Base-by-base conservation (phyloP, 2,329 filamentous ascomycete species). In the Ophiocordyceps camponoti-floridani region DNA sequence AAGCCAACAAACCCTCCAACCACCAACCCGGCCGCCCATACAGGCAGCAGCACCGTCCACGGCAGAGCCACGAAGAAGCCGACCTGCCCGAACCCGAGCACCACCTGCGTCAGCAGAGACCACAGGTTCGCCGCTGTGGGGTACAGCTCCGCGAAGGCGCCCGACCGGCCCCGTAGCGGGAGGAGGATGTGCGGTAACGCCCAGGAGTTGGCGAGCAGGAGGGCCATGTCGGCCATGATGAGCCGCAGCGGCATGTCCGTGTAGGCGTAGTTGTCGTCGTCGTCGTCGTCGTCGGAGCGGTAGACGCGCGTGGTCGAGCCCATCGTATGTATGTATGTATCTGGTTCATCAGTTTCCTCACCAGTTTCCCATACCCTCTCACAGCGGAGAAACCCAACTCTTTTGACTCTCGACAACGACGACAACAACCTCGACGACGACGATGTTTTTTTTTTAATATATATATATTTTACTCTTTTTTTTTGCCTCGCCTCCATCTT, bases 121-220 rank as follows among this genome's bases (percentile, higher is more conserved):
- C 67, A 69, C 1, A 77, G 31, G 50, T 86, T 86, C 40, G 61
- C 56, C 13, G 53, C 47, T 0, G 72, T 79, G 1, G 69, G 68
- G 47, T 77, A 72, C 16, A 86, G 62, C 61, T 88, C 83, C 52
- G 79, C 77, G 42, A 82, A 62, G 43, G 66, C 52, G 13, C 64
- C 72, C 1, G 72, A 73, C 40, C 66, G 63, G 1, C 77, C 70
- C 13, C 56, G 58, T 8, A 79, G 41, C 0, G 81, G 81, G 51
- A 70, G 64, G n/a, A 84, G 45, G 33, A 83, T 63, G 56, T 72
- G 75, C 2, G 77, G 77, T 18, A 82, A 55, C 4, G 70, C 68
- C 69, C 71, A 75, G 45, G 60, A 48, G 48, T 71, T 74, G 44
- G 62, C 57, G 56, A 75, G 70, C 58, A 76, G 75, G 52, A 68